These are phyloP conservation scores for Colletotrichum spinosum DNA, from an alignment of 2,329 filamentous ascomycete species.

Conservation along the genomic window DNA sequence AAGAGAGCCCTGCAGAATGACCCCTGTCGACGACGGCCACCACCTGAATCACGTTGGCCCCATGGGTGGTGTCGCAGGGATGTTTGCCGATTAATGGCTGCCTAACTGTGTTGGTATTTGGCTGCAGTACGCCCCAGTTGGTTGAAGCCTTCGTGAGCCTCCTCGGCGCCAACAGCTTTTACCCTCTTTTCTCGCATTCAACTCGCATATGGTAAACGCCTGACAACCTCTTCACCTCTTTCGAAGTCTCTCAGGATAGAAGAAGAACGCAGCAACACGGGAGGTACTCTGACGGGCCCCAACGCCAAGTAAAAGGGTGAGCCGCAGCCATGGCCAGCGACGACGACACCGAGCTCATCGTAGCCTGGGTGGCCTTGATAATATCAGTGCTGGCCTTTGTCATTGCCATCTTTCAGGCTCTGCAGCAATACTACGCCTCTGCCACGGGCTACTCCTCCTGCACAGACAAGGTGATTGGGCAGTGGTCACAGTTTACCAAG, in stretches of 20 bases:
- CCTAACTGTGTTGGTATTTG: conserved; percentile 9
- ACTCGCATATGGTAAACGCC: no score
- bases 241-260: no score
- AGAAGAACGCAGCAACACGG: neutral
- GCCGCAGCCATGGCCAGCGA: neutral
- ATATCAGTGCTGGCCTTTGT: conserved; percentile 33
- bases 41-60: conserved; percentile 12
- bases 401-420: conserved; percentile 32
- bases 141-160: neutral
- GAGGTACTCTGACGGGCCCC: neutral
- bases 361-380: conserved; percentile 28
- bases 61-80: neutral
- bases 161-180: neutral
- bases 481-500: conserved; percentile 26
- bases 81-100: conserved; percentile 6
- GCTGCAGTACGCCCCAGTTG: neutral
- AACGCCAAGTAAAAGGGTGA: neutral
- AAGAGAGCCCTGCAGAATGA: conserved; percentile 3
- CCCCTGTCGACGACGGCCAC: conserved; percentile 6
- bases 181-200: neutral
- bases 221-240: no score
- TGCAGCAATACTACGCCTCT: conserved; percentile 32
- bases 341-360: conserved; percentile 23
- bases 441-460: conserved; percentile 29
- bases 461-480: conserved; percentile 26